Evolutionary conservation across 257 asterid genomes (phyloP).

Genomic region (Mitragyna speciosa): DNA sequence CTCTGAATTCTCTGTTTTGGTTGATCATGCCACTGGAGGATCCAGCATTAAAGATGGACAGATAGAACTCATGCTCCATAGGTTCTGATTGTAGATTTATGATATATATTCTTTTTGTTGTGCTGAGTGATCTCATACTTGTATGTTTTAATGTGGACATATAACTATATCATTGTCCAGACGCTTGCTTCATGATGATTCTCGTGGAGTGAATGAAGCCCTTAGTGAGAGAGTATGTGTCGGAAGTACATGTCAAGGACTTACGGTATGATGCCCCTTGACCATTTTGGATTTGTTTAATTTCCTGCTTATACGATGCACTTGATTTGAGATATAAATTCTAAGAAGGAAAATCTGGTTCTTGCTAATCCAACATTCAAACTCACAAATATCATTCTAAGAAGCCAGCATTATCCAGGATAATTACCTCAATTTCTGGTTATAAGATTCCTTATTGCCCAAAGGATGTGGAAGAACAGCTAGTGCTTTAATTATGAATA

Average conservation of each 20-base stretch:
- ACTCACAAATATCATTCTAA: background rate
- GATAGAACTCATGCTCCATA: constrained; percentile 84
- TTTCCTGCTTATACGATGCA: background rate
- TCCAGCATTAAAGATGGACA: constrained; percentile 83
- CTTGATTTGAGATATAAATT: no score
- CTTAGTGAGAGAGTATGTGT: constrained; percentile 70
- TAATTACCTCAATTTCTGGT: background rate
- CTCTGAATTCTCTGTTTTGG: constrained; percentile 72
- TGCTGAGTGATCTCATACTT: background rate
- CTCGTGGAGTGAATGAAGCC: constrained; percentile 63
- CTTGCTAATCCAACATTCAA: background rate
- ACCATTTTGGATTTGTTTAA: background rate
- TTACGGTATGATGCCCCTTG: constrained; percentile 40
- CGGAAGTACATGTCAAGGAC: constrained; percentile 53
- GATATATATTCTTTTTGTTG: background rate
- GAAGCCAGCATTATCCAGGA: background rate
- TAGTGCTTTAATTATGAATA: no score
- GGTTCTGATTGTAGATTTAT: constrained; percentile 37
- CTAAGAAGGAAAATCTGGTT: background rate
- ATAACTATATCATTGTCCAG: constrained; percentile 29
- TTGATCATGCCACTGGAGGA: constrained; percentile 87
- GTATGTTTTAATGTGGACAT: background rate
- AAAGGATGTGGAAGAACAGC: background rate
- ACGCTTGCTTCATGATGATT: constrained; percentile 62
- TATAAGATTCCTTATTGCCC: background rate